Evolutionary conservation across 2,329 filamentous ascomycete species (phyloP).

Genomic region (Pestalotiopsis sp.): DNA sequence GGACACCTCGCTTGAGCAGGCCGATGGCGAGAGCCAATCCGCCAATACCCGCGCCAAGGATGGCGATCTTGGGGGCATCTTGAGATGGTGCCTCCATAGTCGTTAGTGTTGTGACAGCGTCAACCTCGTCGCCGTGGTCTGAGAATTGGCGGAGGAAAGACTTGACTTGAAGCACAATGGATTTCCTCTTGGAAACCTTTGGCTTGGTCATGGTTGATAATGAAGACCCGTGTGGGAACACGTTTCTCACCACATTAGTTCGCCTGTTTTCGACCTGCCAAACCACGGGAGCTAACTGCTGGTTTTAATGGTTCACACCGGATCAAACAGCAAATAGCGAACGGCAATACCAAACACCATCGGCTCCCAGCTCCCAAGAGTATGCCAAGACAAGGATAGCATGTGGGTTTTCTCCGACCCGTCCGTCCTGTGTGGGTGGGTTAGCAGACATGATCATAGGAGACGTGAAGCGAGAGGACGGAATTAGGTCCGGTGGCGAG

Average conservation of each 20-base stretch:
- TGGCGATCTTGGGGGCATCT: conserved; percentile 23
- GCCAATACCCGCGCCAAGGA: conserved; percentile 32
- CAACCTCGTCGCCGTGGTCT: neutral
- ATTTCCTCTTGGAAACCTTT: conserved; percentile 8
- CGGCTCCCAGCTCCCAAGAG: conserved; percentile 6
- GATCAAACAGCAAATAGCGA: neutral
- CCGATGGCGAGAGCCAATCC: conserved; percentile 32
- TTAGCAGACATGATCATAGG: neutral
- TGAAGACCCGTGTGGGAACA: neutral
- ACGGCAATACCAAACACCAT: neutral
- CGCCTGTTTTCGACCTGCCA: neutral
- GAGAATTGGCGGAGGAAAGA: conserved; percentile 12
- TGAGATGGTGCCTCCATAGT: conserved; percentile 3
- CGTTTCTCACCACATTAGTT: neutral
- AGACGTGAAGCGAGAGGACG: neutral
- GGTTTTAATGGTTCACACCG: neutral
- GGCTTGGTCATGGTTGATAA: neutral
- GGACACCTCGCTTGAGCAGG: conserved; percentile 28
- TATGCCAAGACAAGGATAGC: conserved; percentile 2
- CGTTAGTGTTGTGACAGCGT: neutral
- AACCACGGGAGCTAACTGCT: neutral
- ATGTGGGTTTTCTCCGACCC: conserved; percentile 5
- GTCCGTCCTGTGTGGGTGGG: neutral
- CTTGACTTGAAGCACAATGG: conserved; percentile 14
- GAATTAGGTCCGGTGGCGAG: neutral